Evolutionary conservation across 768 basidiomycete genomes (phyloP), one percentile per base, ranked within the genome.

Genomic region (Sarcomyxa edulis): DNA sequence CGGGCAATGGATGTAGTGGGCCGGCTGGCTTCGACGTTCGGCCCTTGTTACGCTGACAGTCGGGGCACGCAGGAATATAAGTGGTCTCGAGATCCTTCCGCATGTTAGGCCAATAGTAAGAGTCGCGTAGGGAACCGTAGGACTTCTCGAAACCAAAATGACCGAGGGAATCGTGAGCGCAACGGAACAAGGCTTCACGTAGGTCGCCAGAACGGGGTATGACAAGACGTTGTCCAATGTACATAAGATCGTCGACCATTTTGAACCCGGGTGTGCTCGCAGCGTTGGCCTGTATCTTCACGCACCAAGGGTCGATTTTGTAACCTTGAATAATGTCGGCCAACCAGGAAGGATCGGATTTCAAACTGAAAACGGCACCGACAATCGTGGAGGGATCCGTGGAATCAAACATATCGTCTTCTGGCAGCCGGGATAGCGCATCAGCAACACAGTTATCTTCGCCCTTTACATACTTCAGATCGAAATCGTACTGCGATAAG

Each of bases 21-120:
- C 68, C 65, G 11, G 48, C 22, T 2, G 47, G 46, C 6, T 43
- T 44, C 0, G 50, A 36, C 0, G 61, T 65, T 0, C 26, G 21
- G 0, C 48, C 43, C 44, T 73, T 71, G 47, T 69, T 62, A 0
- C 52, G 36, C 24, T 66, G 61, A 31, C 69, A 73, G 0, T 56
- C 50, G 0, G 33, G 14, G 35, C 64, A 62, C 0, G 47, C 39
- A 1, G 56, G 58, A 4, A 71, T 48, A 38, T 71, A 69, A 4
- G 45, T 27, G 0, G 32, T 7, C 35, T 58, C 59, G 0, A 68
- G 46, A 21, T 61, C 38, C 0, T 20, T 21, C 0, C 59, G 41
- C 65, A 68, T 67, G 23, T 58, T 51, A 18, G 55, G 55, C 61
- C 60, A 57, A 29, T 56, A 65, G 39, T 51, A 66, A 1, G 51